phyloP scores from a whole-genome alignment of 371 early-diverging fungal genomes.

The Dichotomocladium elegans region DNA sequence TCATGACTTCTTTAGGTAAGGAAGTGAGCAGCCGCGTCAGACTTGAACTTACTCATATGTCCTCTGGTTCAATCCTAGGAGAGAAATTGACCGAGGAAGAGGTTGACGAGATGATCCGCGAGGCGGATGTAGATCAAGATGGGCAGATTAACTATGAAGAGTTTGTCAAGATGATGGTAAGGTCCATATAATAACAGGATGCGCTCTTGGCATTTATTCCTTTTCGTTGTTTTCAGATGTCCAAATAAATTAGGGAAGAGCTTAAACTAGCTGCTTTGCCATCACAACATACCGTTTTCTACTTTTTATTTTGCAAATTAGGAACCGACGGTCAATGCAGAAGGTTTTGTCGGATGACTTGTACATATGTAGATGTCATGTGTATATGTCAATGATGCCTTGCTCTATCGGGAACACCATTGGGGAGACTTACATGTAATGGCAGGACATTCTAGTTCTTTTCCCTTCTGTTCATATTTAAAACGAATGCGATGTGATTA shows the following conservation, averaged over 20 bases:
- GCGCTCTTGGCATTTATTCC: background rate
- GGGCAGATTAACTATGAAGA: slow-evolving; percentile 90
- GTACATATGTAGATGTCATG: background rate
- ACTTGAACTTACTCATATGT: background rate
- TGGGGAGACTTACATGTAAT: too few relatives aligned
- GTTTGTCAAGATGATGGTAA: slow-evolving; percentile 90
- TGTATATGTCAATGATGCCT: too few relatives aligned
- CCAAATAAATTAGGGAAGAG: slow-evolving; percentile 1
- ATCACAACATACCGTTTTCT: background rate
- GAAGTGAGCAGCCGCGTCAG: background rate
- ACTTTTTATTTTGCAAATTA: background rate
- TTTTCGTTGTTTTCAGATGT: slow-evolving; percentile 8
- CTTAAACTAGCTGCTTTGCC: background rate
- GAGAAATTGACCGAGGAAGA: slow-evolving; percentile 82
- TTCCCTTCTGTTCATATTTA: too few relatives aligned
- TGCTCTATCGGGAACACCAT: too few relatives aligned
- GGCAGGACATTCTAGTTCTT: too few relatives aligned
- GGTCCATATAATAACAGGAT: background rate
- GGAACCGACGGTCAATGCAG: background rate
- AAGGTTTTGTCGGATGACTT: background rate
- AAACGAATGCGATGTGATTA: too few relatives aligned
- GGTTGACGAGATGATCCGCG: slow-evolving; percentile 83
- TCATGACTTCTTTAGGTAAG: slow-evolving; percentile 45
- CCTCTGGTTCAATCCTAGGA: slow-evolving; percentile 39
- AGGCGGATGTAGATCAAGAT: slow-evolving; percentile 85